Base-by-base conservation (phyloP, 441 rosid genomes). In the Populus hybrid region DNA sequence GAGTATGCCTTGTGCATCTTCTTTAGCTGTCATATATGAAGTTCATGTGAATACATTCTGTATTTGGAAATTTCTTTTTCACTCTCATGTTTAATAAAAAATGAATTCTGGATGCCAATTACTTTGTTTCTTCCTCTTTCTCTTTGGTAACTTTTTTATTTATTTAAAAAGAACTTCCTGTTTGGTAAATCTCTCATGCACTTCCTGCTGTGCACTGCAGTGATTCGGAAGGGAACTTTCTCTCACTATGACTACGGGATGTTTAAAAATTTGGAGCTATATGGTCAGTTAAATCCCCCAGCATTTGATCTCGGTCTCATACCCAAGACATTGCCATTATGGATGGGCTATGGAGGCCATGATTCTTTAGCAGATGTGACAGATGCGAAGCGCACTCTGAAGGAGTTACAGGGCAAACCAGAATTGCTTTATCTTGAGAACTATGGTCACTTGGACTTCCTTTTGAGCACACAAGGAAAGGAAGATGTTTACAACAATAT, bases 201-300 rank as follows among this genome's bases (percentile, higher is more conserved):
- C 33, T 76, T 59, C 2, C 35, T 20, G 12, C 40, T 64, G 5
- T 73, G 38, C 59, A 40, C 77, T 36, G 50, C 87, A 95, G 99
- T 95, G 98, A 93, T 93, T 81, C 95, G 98, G 26, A 87, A 87
- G 76, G 99, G 95, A 74, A 90, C 89, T 2, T 93, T 93, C 82
- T 81, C 97, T 18, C 87, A 75, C 64, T 93, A 90, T 68, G 97
- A 95, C 78, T 93, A 91, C 42, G 99, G 98, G 35, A 33, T 86
- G 20, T 50, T 90, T 68, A 89, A 89, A 82, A 95, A 93, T 80
- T 67, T 88, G 71, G 80, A 74, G 86, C 45, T 76, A 1, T 93
- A 93, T 73, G 92, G 97, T 64, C 81, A 78, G 63, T 64, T 73
- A 3, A 87, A 83, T 75, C 97, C 99, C 71, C 96, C 98, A 0